Percentiles rank a stretch among this genome's conserved stretches.
These are phyloP conservation scores for Rhynchospora breviuscula DNA, from an alignment of 176 grass and related monocot genomes.

Conservation along the genomic window DNA sequence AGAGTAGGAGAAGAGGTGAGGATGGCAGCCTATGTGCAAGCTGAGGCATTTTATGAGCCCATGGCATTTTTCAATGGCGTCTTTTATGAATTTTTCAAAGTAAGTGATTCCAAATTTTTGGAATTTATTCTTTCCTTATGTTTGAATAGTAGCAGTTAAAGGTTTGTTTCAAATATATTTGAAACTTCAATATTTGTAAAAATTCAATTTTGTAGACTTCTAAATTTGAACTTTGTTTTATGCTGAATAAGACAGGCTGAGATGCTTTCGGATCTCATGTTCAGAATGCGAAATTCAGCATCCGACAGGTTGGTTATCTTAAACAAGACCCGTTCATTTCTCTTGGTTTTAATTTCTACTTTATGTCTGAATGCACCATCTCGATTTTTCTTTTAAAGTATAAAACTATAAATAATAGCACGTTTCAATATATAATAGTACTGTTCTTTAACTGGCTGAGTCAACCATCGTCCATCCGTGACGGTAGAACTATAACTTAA, in stretches of 20 bases:
- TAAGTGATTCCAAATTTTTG: constrained; percentile 24
- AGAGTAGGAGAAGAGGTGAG: constrained; percentile 72
- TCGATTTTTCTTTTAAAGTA: too few species aligned
- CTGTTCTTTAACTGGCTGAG: too few species aligned
- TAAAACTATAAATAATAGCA: too few species aligned
- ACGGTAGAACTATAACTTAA: background rate
- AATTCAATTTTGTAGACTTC: background rate
- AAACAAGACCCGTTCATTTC: background rate
- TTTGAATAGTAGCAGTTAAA: background rate
- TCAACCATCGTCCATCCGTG: too few species aligned
- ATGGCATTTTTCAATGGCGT: constrained; percentile 58
- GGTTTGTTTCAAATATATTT: background rate
- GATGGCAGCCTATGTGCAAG: constrained; percentile 70
- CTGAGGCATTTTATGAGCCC: constrained; percentile 85
- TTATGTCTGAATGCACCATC: background rate
- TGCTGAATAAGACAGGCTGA: constrained; percentile 74
- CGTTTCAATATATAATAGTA: too few species aligned
- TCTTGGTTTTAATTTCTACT: background rate
- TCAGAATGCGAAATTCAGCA: constrained; percentile 70
- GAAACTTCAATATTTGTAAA: background rate
- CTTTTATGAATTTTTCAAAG: constrained; percentile 86
- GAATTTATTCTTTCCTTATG: background rate
- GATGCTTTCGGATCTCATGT: constrained; percentile 76
- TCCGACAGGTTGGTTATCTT: constrained; percentile 48
- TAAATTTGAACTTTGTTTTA: constrained; percentile 25